Conservation (phyloP, 2,329 filamentous ascomycete genomes). For the Cucurbitaria berberidis region DNA sequence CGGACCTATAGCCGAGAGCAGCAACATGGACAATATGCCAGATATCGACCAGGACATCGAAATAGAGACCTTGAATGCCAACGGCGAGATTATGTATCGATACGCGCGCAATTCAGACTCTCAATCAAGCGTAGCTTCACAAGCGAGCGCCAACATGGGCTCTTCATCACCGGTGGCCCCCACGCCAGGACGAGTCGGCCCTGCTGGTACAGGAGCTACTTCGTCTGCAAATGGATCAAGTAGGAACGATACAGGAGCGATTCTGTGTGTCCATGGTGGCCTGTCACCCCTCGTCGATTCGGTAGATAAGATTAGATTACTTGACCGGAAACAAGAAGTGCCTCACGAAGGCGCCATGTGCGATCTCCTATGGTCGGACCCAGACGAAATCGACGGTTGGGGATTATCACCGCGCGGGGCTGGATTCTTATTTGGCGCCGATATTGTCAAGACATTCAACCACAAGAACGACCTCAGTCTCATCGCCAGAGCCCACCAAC, state of each 20-base stretch:
- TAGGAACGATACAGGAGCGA: slow-evolving; percentile 67
- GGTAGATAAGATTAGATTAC: slow-evolving; percentile 91
- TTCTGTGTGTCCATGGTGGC: slow-evolving; percentile 95
- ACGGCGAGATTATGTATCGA: slow-evolving; percentile 77
- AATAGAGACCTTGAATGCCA: slow-evolving; percentile 89
- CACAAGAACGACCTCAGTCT: slow-evolving; percentile 90
- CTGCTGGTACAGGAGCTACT: slow-evolving; percentile 80
- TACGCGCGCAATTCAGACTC: slow-evolving; percentile 61
- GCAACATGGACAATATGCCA: slow-evolving; percentile 57
- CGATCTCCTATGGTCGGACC: slow-evolving; percentile 96
- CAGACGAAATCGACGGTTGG: slow-evolving; percentile 98
- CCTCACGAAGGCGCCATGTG: slow-evolving; percentile 99
- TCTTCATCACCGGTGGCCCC: slow-evolving; percentile 47
- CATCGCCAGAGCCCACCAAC: slow-evolving; percentile 92
- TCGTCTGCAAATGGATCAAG: slow-evolving; percentile 64
- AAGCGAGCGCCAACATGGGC: slow-evolving; percentile 39
- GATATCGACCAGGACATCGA: slow-evolving; percentile 76
- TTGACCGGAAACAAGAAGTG: slow-evolving; percentile 95
- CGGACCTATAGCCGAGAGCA: slow-evolving; percentile 58
- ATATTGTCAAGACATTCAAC: slow-evolving; percentile 95
- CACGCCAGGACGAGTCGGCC: slow-evolving; percentile 65
- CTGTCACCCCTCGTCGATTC: slow-evolving; percentile 89
- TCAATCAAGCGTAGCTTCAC: slow-evolving; percentile 45
- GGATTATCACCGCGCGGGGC: slow-evolving; percentile 91
- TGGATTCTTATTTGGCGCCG: slow-evolving; percentile 92